Percentiles rank a stretch among this genome's conserved stretches.
These are phyloP conservation scores for Scutellaria minor DNA, from an alignment of 257 asterid species.

Conservation along the genomic window DNA sequence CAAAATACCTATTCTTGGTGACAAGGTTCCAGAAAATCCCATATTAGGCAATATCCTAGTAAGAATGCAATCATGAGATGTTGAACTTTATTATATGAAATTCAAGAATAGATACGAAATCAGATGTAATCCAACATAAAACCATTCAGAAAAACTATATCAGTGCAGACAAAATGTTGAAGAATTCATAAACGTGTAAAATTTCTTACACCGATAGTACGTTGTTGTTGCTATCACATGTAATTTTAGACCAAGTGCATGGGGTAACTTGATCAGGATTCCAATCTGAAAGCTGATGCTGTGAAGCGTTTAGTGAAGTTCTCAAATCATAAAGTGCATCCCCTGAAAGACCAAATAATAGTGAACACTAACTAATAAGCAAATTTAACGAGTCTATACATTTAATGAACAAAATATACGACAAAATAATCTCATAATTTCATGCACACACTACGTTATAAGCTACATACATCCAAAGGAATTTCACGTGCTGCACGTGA, in stretches of 20 bases:
- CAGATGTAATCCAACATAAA: neutral
- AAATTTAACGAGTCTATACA: neutral
- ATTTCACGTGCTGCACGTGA: neutral
- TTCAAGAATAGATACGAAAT: neutral
- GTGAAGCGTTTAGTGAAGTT: slow-evolving; percentile 63
- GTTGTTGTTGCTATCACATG: slow-evolving; percentile 54
- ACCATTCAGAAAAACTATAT: neutral
- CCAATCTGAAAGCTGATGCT: slow-evolving; percentile 71
- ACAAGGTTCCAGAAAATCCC: slow-evolving; percentile 78
- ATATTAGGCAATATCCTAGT: slow-evolving; percentile 77
- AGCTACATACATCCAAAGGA: neutral
- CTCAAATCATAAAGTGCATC: slow-evolving; percentile 67
- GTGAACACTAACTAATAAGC: neutral
- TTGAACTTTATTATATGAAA: slow-evolving; percentile 11
- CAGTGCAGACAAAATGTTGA: neutral
- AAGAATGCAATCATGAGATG: slow-evolving; percentile 22
- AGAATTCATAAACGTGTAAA: neutral
- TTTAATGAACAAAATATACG: neutral
- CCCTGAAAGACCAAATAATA: slow-evolving; percentile 46
- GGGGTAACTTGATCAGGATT: slow-evolving; percentile 74
- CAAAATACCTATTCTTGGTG: slow-evolving; percentile 72
- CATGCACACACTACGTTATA: neutral
- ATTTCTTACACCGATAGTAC: slow-evolving; percentile 72
- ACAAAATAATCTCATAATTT: neutral
- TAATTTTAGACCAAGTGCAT: slow-evolving; percentile 86